phyloP scores from a whole-genome alignment of 768 basidiomycete genomes.

The Punctularia strigosozonata region DNA sequence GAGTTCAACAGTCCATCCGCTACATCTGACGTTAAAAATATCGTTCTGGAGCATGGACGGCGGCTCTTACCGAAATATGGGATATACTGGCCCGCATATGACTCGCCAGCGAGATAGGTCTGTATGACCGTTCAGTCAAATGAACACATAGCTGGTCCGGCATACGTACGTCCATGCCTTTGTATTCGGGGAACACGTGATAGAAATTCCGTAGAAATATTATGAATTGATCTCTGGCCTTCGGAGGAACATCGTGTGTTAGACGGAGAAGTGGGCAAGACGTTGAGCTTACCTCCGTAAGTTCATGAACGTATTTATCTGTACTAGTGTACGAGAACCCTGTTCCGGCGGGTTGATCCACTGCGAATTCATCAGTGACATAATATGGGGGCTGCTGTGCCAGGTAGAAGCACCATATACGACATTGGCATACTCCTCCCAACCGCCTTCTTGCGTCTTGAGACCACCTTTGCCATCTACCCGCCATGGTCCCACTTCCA shows the following conservation, averaged over 20 bases:
- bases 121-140: conserved; percentile 18
- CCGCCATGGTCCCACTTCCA: conserved; percentile 95
- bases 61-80: conserved; percentile 74
- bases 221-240: conserved; percentile 72
- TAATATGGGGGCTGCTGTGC: background rate
- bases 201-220: conserved; percentile 87
- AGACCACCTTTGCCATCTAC: conserved; percentile 64
- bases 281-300: conserved; percentile 42
- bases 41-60: background rate
- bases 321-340: conserved; percentile 88
- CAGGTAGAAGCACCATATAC: conserved; percentile 62
- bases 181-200: conserved; percentile 81
- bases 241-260: conserved; percentile 6
- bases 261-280: background rate
- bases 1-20: conserved; percentile 69
- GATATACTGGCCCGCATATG: conserved; percentile 95
- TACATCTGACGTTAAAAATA: conserved; percentile 17
- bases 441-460: conserved; percentile 71
- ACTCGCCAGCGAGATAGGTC: conserved; percentile 96
- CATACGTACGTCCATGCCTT: conserved; percentile 62
- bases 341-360: conserved; percentile 96
- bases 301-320: conserved; percentile 71
- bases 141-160: conserved; percentile 1
- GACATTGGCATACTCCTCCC: conserved; percentile 96
- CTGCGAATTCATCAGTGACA: conserved; percentile 27